A percentile compares a stretch with the other conserved stretches of the same genome.
These are phyloP conservation scores for Catunica adiposa DNA, from an alignment of 2,329 filamentous ascomycete genomes.

Conservation along the genomic window DNA sequence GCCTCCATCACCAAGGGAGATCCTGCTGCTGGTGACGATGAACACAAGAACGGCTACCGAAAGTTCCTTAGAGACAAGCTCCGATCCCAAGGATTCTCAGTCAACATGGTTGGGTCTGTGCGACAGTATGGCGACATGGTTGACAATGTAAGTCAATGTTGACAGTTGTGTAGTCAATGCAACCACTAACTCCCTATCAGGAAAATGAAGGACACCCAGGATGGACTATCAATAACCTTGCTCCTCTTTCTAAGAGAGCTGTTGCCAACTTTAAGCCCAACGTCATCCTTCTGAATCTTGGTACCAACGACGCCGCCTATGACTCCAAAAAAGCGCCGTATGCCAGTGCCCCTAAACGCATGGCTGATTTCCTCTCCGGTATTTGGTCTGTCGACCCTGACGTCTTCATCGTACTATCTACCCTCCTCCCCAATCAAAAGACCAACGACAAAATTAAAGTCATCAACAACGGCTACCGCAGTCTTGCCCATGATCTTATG, in stretches of 20 bases:
- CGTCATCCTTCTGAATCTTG: conserved; percentile 17
- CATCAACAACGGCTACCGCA: conserved; percentile 23
- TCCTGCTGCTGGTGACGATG: conserved; percentile 7
- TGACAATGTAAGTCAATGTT: conserved; percentile 9
- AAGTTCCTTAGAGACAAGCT: conserved; percentile 20
- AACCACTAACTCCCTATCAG: not conserved
- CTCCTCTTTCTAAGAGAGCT: conserved; percentile 1
- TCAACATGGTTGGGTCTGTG: conserved; percentile 27
- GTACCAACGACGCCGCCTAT: conserved; percentile 17
- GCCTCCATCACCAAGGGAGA: conserved; percentile 23
- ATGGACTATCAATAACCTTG: conserved; percentile 9
- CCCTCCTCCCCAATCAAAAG: conserved; percentile 16
- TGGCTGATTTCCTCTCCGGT: conserved; percentile 15
- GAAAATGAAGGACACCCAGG: conserved; percentile 17
- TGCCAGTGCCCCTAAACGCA: conserved; percentile 7
- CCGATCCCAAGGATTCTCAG: conserved; percentile 18
- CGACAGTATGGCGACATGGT: conserved; percentile 24
- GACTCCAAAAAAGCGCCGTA: not conserved
- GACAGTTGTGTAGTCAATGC: not conserved
- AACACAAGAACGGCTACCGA: conserved; percentile 23
- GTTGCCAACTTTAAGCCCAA: conserved; percentile 15
- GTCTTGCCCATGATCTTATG: conserved; percentile 16
- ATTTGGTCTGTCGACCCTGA: conserved; percentile 14
- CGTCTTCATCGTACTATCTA: conserved; percentile 16
- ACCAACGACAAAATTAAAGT: conserved; percentile 18